Evolutionary conservation across 306 rosid genomes (phyloP).

Genomic region (Canavalia ensiformis): DNA sequence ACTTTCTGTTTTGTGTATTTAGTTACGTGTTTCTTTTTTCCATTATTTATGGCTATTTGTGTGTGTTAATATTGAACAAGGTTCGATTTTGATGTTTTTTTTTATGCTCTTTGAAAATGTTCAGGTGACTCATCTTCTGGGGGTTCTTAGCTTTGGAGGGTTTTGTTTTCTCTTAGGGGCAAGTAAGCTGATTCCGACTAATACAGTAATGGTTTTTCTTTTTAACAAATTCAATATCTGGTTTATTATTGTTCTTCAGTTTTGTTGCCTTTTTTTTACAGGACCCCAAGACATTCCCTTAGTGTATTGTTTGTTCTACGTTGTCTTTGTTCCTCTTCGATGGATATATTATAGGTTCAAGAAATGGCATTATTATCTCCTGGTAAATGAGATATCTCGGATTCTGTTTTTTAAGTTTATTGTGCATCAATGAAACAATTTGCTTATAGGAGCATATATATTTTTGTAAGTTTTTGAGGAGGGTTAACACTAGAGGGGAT

Average conservation of each 20-base stretch:
- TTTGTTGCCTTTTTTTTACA: conserved; percentile 39
- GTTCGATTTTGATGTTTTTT: conserved; percentile 37
- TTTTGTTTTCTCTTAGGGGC: conserved; percentile 90
- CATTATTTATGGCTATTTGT: background rate
- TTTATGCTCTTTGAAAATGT: background rate
- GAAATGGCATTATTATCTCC: conserved; percentile 96
- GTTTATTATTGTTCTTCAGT: conserved; percentile 23
- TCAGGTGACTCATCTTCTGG: conserved; percentile 80
- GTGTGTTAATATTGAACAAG: conserved; percentile 4
- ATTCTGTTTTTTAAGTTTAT: background rate
- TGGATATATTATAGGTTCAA: conserved; percentile 92
- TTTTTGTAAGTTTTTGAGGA: conserved; percentile 3
- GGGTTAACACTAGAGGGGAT: background rate
- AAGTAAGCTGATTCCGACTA: conserved; percentile 62
- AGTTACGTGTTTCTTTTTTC: background rate
- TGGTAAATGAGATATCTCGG: conserved; percentile 63
- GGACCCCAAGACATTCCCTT: conserved; percentile 84
- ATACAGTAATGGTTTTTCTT: conserved; percentile 9
- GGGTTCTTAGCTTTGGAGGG: conserved; percentile 86
- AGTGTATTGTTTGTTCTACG: conserved; percentile 79
- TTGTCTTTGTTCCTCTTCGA: conserved; percentile 86
- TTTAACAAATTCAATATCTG: background rate
- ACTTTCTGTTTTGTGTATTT: conserved; percentile 8
- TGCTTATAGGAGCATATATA: conserved; percentile 13
- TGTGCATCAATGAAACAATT: background rate